These are phyloP conservation scores for Syzygium aqueum DNA, from an alignment of 345 rosid genomes.

Conservation along the genomic window DNA sequence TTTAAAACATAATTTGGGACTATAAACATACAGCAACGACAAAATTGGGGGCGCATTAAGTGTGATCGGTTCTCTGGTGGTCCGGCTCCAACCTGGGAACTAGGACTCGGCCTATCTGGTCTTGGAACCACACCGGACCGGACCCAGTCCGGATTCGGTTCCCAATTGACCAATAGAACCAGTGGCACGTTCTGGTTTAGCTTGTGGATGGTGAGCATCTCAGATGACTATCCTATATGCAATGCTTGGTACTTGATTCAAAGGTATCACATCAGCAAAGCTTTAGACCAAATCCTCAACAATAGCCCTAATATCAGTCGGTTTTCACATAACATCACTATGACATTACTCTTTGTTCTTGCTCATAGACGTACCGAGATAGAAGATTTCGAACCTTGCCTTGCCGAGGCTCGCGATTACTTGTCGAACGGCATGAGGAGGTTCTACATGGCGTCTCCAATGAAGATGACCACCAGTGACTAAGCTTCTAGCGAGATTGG, in stretches of 20 bases:
- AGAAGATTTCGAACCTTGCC: not conserved
- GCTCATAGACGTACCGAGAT: not conserved
- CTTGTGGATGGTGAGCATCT: not conserved
- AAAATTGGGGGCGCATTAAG: too few species aligned
- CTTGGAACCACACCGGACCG: not conserved
- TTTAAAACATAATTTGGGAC: not conserved
- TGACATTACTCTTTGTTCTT: not conserved
- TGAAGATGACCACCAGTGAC: too few species aligned
- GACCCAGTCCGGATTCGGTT: accelerated
- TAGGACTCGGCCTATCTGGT: too few species aligned
- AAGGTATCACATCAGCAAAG: not conserved
- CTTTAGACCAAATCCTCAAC: not conserved
- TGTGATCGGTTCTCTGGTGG: too few species aligned
- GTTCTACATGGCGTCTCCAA: too few species aligned
- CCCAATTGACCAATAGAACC: accelerated
- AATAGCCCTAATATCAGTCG: not conserved
- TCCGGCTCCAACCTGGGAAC: too few species aligned
- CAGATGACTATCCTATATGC: not conserved
- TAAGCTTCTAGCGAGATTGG: too few species aligned
- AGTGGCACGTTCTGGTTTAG: not conserved
- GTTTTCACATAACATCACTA: not conserved
- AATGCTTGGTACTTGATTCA: not conserved
- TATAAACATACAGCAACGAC: not conserved
- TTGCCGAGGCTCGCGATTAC: not conserved
- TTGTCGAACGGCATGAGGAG: too few species aligned